phyloP scores from a whole-genome alignment of 345 rosid species.

The Punica granatum region DNA sequence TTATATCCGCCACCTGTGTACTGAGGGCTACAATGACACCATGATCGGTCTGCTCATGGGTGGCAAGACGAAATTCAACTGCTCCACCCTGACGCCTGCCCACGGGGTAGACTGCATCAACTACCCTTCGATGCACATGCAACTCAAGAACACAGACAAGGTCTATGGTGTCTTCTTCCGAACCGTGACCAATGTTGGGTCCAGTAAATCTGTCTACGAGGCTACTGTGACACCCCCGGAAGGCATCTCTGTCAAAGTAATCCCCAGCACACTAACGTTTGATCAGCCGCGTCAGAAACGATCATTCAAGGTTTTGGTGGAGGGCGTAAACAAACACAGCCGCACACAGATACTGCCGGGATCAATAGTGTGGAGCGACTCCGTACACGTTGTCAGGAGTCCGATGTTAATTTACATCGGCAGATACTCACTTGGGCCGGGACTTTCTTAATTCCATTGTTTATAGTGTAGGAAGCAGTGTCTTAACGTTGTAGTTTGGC shows the following conservation, averaged over 20 bases:
- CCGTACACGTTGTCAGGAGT: constrained; percentile 41
- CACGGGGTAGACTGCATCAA: constrained; percentile 70
- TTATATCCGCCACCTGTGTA: constrained; percentile 66
- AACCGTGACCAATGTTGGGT: constrained; percentile 52
- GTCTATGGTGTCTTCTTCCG: constrained; percentile 51
- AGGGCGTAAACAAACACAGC: constrained; percentile 25
- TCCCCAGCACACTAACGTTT: constrained; percentile 42
- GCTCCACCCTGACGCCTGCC: constrained; percentile 40
- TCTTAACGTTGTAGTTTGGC: not conserved
- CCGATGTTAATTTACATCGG: constrained; percentile 39
- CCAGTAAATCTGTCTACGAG: constrained; percentile 33
- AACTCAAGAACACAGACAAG: constrained; percentile 17
- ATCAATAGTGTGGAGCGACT: constrained; percentile 54
- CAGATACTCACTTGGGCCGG: not conserved
- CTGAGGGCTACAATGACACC: constrained; percentile 63
- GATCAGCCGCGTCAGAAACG: constrained; percentile 17
- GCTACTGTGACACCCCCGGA: constrained; percentile 42
- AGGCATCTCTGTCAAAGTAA: constrained; percentile 39
- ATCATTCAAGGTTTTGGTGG: constrained; percentile 45
- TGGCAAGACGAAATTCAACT: constrained; percentile 29
- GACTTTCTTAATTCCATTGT: not conserved
- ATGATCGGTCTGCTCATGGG: constrained; percentile 44
- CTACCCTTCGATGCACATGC: constrained; percentile 76
- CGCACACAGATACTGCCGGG: constrained; percentile 33
- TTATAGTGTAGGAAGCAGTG: not conserved